Percentiles rank a stretch among this genome's conserved stretches.
Evolutionary conservation across 176 grass and related monocot genomes (phyloP).

Genomic region (Raddia distichophylla): DNA sequence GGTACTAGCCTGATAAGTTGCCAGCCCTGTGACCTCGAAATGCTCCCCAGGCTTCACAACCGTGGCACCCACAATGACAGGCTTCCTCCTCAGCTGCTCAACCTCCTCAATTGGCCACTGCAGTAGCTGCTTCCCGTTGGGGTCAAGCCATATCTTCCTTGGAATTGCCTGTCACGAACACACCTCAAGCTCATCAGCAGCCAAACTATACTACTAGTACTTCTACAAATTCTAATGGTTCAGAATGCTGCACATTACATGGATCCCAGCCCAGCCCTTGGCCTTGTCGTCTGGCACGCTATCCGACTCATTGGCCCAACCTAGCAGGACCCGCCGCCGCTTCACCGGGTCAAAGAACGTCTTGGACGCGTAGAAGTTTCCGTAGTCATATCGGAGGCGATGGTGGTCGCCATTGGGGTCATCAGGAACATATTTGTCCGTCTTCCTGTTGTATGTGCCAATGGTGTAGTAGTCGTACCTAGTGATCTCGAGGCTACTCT

Average conservation of each 20-base stretch:
- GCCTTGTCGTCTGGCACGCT: slow-evolving; percentile 25
- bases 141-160: slow-evolving; percentile 54
- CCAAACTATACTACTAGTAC: not conserved
- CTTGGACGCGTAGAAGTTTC: slow-evolving; percentile 83
- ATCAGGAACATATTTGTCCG: slow-evolving; percentile 49
- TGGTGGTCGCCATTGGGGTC: slow-evolving; percentile 23
- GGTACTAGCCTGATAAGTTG: slow-evolving; percentile 32
- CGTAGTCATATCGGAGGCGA: slow-evolving; percentile 57
- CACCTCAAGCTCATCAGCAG: not conserved
- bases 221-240: not conserved
- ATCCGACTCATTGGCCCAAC: slow-evolving; percentile 71
- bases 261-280: slow-evolving; percentile 69
- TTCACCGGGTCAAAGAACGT: slow-evolving; percentile 66
- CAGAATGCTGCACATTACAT: slow-evolving; percentile 20
- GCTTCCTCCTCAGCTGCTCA: slow-evolving; percentile 45
- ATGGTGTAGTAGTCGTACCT: slow-evolving; percentile 26
- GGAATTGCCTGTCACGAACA: slow-evolving; percentile 16
- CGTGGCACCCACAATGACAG: slow-evolving; percentile 19
- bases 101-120: slow-evolving; percentile 71
- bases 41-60: slow-evolving; percentile 26
- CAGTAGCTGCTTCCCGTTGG: slow-evolving; percentile 41
- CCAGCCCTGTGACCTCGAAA: slow-evolving; percentile 50
- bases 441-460: not conserved
- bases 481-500: slow-evolving; percentile 47
- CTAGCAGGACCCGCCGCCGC: slow-evolving; percentile 49